A percentile compares a stretch with the other conserved stretches of the same genome.
phyloP scores from a whole-genome alignment of 1,139 yeast species.

The Suhomyces panamericanus region DNA sequence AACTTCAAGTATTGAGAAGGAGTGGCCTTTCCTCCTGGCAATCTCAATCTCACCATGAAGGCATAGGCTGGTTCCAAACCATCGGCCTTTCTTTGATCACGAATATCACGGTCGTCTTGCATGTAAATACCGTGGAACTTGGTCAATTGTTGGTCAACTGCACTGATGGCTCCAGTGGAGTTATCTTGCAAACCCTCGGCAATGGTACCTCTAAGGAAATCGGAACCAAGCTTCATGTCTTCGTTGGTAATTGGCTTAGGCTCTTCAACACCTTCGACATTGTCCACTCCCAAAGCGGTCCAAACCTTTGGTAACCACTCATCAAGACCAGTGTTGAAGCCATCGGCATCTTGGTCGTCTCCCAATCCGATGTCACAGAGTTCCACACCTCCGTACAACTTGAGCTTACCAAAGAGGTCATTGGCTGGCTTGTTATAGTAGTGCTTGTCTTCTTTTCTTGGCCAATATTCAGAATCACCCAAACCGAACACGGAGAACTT shows the following conservation, averaged over 20 bases:
- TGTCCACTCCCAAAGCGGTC: slow-evolving; percentile 88
- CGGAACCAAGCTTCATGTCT: slow-evolving; percentile 86
- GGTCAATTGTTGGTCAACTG: slow-evolving; percentile 92
- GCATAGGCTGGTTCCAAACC: slow-evolving; percentile 95
- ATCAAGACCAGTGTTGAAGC: slow-evolving; percentile 83
- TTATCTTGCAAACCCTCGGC: slow-evolving; percentile 80
- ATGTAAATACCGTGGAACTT: slow-evolving; percentile 98
- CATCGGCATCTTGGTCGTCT: slow-evolving; percentile 97
- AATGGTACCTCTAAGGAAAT: slow-evolving; percentile 90
- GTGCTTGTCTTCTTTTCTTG: slow-evolving; percentile 91
- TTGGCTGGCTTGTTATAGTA: slow-evolving; percentile 91
- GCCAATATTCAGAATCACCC: slow-evolving; percentile 97
- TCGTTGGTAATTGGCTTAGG: slow-evolving; percentile 96
- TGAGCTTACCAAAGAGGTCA: slow-evolving; percentile 66
- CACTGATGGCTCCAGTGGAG: slow-evolving; percentile 88
- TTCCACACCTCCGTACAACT: slow-evolving; percentile 70
- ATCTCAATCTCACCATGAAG: slow-evolving; percentile 94
- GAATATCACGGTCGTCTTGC: slow-evolving; percentile 97
- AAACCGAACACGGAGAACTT: slow-evolving; percentile 81
- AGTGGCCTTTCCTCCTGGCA: slow-evolving; percentile 90
- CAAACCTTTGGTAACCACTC: slow-evolving; percentile 85
- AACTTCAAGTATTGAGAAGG: slow-evolving; percentile 87
- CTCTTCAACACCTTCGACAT: slow-evolving; percentile 83
- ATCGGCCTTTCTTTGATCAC: slow-evolving; percentile 88
- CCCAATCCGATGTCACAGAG: slow-evolving; percentile 82